Evolutionary conservation across 1,284 basidiomycete genomes (phyloP).

Genomic region (Tilletia horrida): DNA sequence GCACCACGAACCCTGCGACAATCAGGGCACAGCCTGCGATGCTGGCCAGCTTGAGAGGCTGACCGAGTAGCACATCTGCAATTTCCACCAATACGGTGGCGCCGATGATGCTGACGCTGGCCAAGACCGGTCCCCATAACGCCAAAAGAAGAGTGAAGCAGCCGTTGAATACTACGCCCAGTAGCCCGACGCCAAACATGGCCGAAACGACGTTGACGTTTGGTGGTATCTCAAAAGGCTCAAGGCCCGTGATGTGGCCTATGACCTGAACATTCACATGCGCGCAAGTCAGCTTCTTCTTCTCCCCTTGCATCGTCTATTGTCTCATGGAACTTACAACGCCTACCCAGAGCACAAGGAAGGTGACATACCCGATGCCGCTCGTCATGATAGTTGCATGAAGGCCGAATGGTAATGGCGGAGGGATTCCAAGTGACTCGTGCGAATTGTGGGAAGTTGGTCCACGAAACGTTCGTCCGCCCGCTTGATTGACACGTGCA

Average conservation of each 20-base stretch:
- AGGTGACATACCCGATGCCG: slow-evolving; percentile 48
- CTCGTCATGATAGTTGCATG: slow-evolving; percentile 52
- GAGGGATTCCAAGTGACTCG: slow-evolving; percentile 30
- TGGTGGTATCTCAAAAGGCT: slow-evolving; percentile 44
- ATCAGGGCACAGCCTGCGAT: slow-evolving; percentile 44
- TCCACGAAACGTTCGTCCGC: too few species aligned
- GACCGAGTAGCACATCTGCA: slow-evolving; percentile 38
- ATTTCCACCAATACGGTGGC: slow-evolving; percentile 50
- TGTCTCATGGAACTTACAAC: slow-evolving; percentile 27
- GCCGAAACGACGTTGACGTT: slow-evolving; percentile 31
- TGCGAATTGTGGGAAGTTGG: background rate
- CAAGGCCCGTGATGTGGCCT: slow-evolving; percentile 37
- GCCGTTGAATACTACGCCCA: slow-evolving; percentile 53
- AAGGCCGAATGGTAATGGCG: slow-evolving; percentile 51
- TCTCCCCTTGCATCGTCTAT: too few species aligned
- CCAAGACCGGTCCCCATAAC: slow-evolving; percentile 53
- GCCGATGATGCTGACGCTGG: slow-evolving; percentile 48
- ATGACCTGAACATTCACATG: slow-evolving; percentile 21
- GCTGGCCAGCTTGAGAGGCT: slow-evolving; percentile 40
- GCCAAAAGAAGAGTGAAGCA: slow-evolving; percentile 47
- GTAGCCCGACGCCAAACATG: slow-evolving; percentile 33
- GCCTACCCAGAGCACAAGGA: slow-evolving; percentile 44
- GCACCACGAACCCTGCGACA: slow-evolving; percentile 43
- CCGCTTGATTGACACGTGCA: background rate
- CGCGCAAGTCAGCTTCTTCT: too few species aligned